Evolutionary conservation across 352 stramenopile genomes (phyloP).

Genomic region (Stephanocyclus meneghinianus): DNA sequence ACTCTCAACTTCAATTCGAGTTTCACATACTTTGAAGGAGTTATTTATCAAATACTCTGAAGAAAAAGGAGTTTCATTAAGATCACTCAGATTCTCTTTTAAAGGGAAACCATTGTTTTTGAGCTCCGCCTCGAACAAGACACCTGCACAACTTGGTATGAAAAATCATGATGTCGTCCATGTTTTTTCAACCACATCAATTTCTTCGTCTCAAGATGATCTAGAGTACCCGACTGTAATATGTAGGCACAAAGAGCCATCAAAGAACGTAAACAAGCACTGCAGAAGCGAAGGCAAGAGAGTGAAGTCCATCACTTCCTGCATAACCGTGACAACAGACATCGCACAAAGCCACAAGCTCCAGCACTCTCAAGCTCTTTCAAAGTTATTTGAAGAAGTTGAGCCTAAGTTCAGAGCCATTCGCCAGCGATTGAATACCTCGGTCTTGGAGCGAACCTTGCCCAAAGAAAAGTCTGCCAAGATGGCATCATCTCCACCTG

Average conservation of each 20-base stretch:
- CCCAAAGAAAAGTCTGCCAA: conserved; percentile 19
- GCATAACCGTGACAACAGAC: background rate
- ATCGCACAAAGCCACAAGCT: conserved; percentile 19
- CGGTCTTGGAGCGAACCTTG: conserved; percentile 16
- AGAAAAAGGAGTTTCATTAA: conserved; percentile 25
- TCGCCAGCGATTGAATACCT: conserved; percentile 20
- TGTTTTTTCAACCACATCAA: conserved; percentile 8
- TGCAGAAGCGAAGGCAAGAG: background rate
- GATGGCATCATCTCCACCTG: background rate
- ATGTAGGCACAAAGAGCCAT: background rate
- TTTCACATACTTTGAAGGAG: conserved; percentile 21
- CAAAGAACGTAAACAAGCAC: background rate
- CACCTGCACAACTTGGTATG: conserved; percentile 29
- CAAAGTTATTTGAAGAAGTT: conserved; percentile 34
- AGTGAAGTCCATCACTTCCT: conserved; percentile 1
- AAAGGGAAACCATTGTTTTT: conserved; percentile 37
- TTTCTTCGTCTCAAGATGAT: background rate
- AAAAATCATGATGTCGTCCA: conserved; percentile 29
- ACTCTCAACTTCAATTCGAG: conserved; percentile 2
- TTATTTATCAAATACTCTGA: conserved; percentile 43
- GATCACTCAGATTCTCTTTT: conserved; percentile 37
- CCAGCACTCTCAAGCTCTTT: conserved; percentile 28
- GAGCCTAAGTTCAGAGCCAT: conserved; percentile 36
- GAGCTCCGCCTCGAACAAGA: conserved; percentile 33
- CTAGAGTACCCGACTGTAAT: background rate